Evolutionary conservation across 2,329 filamentous ascomycete genomes (phyloP).

Genomic region (Aspergillus glaucus): DNA sequence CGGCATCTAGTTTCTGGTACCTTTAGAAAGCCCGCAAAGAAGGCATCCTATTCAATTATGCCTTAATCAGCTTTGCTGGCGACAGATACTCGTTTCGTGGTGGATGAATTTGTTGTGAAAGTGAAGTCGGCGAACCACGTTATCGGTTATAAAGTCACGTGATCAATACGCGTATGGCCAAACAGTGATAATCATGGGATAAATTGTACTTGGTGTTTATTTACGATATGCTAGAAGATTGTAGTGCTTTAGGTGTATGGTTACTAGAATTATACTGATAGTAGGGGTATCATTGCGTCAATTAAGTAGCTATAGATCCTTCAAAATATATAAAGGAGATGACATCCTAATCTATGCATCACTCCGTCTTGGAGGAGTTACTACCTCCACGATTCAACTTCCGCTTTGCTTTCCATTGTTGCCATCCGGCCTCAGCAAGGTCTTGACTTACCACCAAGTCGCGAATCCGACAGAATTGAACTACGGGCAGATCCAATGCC

Average conservation of each 20-base stretch:
- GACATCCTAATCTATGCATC: too few species aligned
- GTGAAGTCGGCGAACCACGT: neutral
- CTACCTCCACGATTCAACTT: constrained; percentile 25
- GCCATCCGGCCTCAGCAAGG: constrained; percentile 85
- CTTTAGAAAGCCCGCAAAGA: neutral
- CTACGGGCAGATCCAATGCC: constrained; percentile 60
- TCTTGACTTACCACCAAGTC: constrained; percentile 87
- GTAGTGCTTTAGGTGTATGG: too few species aligned
- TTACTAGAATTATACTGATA: too few species aligned
- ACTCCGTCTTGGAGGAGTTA: constrained; percentile 7
- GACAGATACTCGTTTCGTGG: neutral
- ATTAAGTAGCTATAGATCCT: too few species aligned
- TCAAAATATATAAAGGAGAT: too few species aligned
- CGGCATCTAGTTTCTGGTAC: neutral
- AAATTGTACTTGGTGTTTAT: too few species aligned
- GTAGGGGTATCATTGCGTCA: neutral
- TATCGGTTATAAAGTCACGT: neutral
- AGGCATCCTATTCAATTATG: neutral
- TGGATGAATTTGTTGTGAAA: neutral
- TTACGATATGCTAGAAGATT: too few species aligned
- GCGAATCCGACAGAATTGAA: constrained; percentile 63
- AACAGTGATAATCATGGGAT: too few species aligned
- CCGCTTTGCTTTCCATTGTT: constrained; percentile 67
- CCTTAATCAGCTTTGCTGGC: neutral
- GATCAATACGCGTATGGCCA: neutral